Base-by-base conservation (phyloP, 371 early-diverging fungal species). In the Mucor indicus region DNA sequence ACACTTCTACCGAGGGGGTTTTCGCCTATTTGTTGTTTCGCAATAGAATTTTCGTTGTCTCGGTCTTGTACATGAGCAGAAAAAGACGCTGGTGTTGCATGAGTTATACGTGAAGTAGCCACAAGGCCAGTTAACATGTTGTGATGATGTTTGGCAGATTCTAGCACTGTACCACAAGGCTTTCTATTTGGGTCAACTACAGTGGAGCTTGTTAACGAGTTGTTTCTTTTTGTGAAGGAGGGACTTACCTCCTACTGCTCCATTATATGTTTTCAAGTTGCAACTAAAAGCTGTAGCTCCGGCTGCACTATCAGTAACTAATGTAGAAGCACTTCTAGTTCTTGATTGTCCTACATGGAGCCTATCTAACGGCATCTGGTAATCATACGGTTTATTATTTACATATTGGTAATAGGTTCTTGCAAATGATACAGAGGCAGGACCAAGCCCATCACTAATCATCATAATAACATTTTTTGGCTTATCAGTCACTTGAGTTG, bases 261-360 rank as follows among this genome's bases (percentile, higher is more conserved):
- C 90, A 57, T 95, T 95, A 71, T 89, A 93, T 0, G 91, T 80
- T 72, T 95, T 95, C 17, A 81, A 35, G 5, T 72, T 86, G 57
- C 94, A 95, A 2, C 92, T 70, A 69, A 91, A 95, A 0, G 95
- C 95, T 0, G 96, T 96, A 2, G 96, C 98, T 3, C 95, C 98
- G 13, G 98, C 95, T 2, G 96, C 98, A 30, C 93, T 93, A 64
- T 98, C 98, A 0, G 98, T 96, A 2, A 98, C 81, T 17, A 92
- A 65, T 46, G 86, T 84, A 45, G 72, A 67, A 20, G 85, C 84
- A 46, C 91, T 90, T 21, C 90, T 69, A 2, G 96, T 98, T 21
- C 98, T 78, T 19, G 91, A 90, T 12, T 87, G 60, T 10, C 98
- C 96, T 6, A 94, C 82, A 13, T 93, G 81, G 16, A 96, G 87